Evolutionary conservation across 768 basidiomycete species (phyloP).

Genomic region (Russula foetens): DNA sequence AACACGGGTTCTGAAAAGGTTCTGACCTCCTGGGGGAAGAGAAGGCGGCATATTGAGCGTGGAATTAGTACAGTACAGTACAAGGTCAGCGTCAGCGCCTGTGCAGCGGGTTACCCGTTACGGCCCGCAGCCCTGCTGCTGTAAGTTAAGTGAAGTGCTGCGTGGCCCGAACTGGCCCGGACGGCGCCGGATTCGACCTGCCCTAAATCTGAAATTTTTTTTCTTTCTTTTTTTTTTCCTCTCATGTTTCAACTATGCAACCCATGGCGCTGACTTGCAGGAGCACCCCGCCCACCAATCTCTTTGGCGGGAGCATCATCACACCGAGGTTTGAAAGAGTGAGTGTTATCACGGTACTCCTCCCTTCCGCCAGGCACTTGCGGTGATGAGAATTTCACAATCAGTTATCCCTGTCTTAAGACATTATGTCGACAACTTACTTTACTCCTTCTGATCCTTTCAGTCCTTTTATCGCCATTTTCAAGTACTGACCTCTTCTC

Average conservation of each 20-base stretch:
- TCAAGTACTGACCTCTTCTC: background rate
- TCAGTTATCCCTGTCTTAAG: conserved; percentile 21
- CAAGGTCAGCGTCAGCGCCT: no score
- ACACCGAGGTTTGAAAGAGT: background rate
- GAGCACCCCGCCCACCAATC: no score
- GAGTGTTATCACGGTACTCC: background rate
- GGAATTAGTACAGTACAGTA: no score
- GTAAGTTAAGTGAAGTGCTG: no score
- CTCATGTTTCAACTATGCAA: no score
- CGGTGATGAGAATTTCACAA: conserved; percentile 11
- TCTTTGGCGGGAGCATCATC: background rate
- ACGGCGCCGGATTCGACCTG: background rate
- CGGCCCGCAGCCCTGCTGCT: no score
- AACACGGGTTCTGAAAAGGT: background rate
- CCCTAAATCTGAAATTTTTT: no score
- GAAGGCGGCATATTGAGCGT: no score
- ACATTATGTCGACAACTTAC: conserved; percentile 12
- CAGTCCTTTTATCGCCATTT: background rate
- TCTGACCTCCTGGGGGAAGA: conserved; percentile 8
- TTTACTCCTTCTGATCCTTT: background rate
- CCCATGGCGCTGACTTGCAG: no score
- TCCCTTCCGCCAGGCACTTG: background rate
- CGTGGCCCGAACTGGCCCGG: background rate
- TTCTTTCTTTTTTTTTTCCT: background rate
- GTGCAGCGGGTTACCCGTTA: no score